phyloP scores from a whole-genome alignment of 2,329 filamentous ascomycete genomes.

The Nemania abortiva region DNA sequence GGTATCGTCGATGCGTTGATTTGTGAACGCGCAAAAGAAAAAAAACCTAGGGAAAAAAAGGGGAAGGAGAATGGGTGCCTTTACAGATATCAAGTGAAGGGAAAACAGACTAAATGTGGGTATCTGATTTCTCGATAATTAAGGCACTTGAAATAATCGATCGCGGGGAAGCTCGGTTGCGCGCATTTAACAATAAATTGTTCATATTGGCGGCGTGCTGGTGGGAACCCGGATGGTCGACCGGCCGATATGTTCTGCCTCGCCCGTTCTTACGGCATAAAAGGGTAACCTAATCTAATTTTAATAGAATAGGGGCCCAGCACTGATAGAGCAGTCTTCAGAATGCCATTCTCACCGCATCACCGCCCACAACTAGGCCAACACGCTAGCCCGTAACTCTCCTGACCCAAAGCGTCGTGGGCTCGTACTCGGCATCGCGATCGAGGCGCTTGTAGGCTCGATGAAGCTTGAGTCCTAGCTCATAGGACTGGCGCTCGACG shows the following conservation, averaged over 20 bases:
- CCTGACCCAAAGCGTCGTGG: slow-evolving; percentile 80
- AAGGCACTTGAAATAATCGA: background rate
- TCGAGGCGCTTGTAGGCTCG: slow-evolving; percentile 81
- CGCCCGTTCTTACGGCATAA: no score
- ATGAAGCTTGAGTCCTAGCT: slow-evolving; percentile 80
- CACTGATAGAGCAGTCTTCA: background rate
- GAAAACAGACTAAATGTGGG: background rate
- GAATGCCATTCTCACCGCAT: background rate
- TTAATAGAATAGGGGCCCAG: background rate
- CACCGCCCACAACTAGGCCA: background rate
- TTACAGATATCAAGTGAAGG: background rate
- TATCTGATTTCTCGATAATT: background rate
- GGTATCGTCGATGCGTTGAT: background rate
- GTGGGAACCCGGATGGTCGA: background rate
- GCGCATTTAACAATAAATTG: background rate
- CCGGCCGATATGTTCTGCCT: no score
- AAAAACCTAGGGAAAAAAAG: background rate
- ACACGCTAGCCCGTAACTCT: slow-evolving; percentile 73
- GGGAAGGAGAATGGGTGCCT: background rate
- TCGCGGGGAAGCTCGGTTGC: background rate
- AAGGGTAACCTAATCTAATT: no score
- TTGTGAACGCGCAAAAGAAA: background rate
- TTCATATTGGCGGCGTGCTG: background rate
- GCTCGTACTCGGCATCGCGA: slow-evolving; percentile 72
- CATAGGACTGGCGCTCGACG: slow-evolving; percentile 80